phyloP scores from a whole-genome alignment of 768 basidiomycete species.

The Termitomyces sp. region DNA sequence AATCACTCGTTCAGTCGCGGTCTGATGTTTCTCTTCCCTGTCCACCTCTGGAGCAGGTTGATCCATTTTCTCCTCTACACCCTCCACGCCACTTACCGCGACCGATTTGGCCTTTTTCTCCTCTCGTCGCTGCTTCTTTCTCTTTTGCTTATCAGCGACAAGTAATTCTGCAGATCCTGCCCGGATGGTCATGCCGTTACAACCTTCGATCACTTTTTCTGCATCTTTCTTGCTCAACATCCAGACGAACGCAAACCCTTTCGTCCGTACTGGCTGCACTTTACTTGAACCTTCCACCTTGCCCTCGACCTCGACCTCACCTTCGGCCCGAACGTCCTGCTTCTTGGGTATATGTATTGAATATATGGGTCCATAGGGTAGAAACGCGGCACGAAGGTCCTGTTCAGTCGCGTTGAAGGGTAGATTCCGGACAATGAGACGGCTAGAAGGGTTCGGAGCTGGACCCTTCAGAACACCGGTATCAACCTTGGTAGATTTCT shows the following conservation, averaged over 20 bases:
- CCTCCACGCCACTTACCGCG: slow-evolving; percentile 29
- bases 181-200: slow-evolving; percentile 69
- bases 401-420: slow-evolving; percentile 79
- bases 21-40: slow-evolving; percentile 27
- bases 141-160: slow-evolving; percentile 60
- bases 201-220: slow-evolving; percentile 69
- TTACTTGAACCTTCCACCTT: slow-evolving; percentile 20
- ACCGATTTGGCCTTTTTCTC: slow-evolving; percentile 40
- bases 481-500: slow-evolving; percentile 17
- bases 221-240: slow-evolving; percentile 84
- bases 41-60: slow-evolving; percentile 24
- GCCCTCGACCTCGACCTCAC: slow-evolving; percentile 21
- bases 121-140: slow-evolving; percentile 53
- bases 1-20: slow-evolving; percentile 53
- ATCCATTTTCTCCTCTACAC: slow-evolving; percentile 26
- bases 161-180: slow-evolving; percentile 56
- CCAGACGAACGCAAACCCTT: slow-evolving; percentile 96
- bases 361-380: slow-evolving; percentile 83
- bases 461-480: slow-evolving; percentile 17
- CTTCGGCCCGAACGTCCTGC: slow-evolving; percentile 12
- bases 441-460: slow-evolving; percentile 63
- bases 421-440: slow-evolving; percentile 89
- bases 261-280: slow-evolving; percentile 32
- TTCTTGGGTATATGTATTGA: slow-evolving; percentile 71
- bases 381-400: slow-evolving; percentile 80